Conservation (phyloP, 805 yeast genomes). For the Starmerella asiatica region DNA sequence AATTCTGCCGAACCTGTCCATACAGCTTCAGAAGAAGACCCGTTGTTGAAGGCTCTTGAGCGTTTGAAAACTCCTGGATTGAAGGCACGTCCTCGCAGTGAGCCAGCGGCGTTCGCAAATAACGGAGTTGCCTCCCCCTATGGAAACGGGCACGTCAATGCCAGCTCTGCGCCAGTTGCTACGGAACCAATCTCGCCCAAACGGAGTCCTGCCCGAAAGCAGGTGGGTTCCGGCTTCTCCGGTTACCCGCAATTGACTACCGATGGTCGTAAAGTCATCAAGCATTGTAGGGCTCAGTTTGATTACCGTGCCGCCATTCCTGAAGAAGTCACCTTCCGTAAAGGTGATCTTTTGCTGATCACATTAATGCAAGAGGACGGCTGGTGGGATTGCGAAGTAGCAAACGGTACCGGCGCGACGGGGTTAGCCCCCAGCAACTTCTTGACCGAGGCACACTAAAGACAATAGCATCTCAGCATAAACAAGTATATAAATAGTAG, state of each 20-base stretch:
- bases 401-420: conserved; percentile 27
- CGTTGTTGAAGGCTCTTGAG: conserved; percentile 42
- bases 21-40: conserved; percentile 28
- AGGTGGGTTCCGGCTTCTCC: conserved; percentile 8
- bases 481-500: too few species aligned
- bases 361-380: conserved; percentile 52
- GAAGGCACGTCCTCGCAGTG: conserved; percentile 7
- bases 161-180: not conserved
- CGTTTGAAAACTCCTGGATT: conserved; percentile 28
- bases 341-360: conserved; percentile 43
- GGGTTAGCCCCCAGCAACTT: conserved; percentile 59
- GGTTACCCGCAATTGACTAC: conserved; percentile 36
- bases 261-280: conserved; percentile 42
- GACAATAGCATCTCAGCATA: not conserved
- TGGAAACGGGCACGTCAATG: conserved; percentile 6
- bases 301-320: conserved; percentile 48
- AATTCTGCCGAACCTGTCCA: not conserved
- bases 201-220: conserved; percentile 5
- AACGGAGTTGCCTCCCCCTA: conserved; percentile 3
- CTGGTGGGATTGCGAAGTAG: conserved; percentile 61
- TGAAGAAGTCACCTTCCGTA: conserved; percentile 46
- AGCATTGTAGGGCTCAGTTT: conserved; percentile 42
- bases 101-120: not conserved
- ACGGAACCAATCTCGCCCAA: not conserved
- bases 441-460: conserved; percentile 15